Percentiles rank a stretch among this genome's conserved stretches.
Evolutionary conservation across 1,284 basidiomycete genomes (phyloP).

Genomic region (Pseudozyma thailandica): DNA sequence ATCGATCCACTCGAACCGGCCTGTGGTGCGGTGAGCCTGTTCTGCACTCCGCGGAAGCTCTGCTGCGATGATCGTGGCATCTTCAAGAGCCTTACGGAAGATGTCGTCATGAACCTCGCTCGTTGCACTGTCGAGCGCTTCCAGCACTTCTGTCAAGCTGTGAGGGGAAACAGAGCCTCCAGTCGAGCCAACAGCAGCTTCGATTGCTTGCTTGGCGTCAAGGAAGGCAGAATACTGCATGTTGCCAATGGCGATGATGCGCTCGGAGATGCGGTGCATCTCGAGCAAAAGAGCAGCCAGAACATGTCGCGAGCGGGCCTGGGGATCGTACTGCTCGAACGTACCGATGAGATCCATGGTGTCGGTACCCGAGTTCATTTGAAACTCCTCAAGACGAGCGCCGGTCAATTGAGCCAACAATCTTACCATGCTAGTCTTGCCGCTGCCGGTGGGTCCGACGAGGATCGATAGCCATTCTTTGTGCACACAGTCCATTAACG

Average conservation of each 20-base stretch:
- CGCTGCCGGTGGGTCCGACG: slow-evolving; percentile 79
- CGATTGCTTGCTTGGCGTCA: slow-evolving; percentile 15
- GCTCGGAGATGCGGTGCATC: slow-evolving; percentile 22
- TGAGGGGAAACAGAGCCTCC: background rate
- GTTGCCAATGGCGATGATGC: slow-evolving; percentile 3
- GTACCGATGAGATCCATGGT: slow-evolving; percentile 93
- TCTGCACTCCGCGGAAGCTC: slow-evolving; percentile 8
- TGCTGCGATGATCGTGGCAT: slow-evolving; percentile 6
- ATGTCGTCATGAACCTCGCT: slow-evolving; percentile 4
- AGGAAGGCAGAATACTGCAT: slow-evolving; percentile 13
- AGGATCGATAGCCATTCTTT: slow-evolving; percentile 89
- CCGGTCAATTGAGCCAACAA: slow-evolving; percentile 80
- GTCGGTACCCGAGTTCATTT: slow-evolving; percentile 88
- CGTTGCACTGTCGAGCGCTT: slow-evolving; percentile 6
- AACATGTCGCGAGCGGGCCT: slow-evolving; percentile 13
- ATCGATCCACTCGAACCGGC: slow-evolving; percentile 93
- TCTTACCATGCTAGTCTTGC: slow-evolving; percentile 83
- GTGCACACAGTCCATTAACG: slow-evolving; percentile 79
- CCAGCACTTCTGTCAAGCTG: slow-evolving; percentile 4
- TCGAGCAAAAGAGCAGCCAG: slow-evolving; percentile 22
- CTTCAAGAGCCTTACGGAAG: slow-evolving; percentile 11
- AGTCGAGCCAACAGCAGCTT: slow-evolving; percentile 1
- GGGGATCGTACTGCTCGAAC: slow-evolving; percentile 81
- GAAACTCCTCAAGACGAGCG: slow-evolving; percentile 77
- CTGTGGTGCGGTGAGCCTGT: slow-evolving; percentile 56